Conservation (phyloP, 1,139 yeast species). For the Scheffersomyces segobiensis region DNA sequence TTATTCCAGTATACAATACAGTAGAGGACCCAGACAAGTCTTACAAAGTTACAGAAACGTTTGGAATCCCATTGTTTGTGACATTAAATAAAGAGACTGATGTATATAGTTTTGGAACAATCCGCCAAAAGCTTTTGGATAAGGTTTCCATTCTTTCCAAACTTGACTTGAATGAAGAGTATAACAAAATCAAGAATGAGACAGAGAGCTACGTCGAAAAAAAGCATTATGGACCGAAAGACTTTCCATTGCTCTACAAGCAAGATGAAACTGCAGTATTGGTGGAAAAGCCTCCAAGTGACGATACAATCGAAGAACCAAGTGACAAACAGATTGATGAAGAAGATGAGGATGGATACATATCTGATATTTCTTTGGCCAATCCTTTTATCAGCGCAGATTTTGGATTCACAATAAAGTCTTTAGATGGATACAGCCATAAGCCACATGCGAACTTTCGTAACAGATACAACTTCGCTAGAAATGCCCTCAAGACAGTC, state of each 20-base stretch:
- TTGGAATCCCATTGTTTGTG: conserved; percentile 78
- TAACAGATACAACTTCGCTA: conserved; percentile 7
- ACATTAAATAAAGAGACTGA: conserved; percentile 51
- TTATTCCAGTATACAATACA: conserved; percentile 71
- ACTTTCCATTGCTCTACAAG: conserved; percentile 31
- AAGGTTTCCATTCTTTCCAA: conserved; percentile 25
- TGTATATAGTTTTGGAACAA: conserved; percentile 48
- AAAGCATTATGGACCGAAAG: conserved; percentile 27
- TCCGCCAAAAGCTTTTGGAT: conserved; percentile 58
- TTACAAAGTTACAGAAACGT: conserved; percentile 38
- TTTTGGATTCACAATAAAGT: conserved; percentile 51
- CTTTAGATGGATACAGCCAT: conserved; percentile 7
- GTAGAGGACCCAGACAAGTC: conserved; percentile 43
- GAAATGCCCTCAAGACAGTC: conserved; percentile 3
- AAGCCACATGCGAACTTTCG: conserved; percentile 14
- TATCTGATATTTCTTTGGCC: conserved; percentile 53
- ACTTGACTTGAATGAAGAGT: conserved; percentile 25
- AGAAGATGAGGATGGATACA: conserved; percentile 31
- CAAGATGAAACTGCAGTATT: background rate
- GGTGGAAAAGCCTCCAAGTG: background rate
- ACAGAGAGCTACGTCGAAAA: conserved; percentile 10
- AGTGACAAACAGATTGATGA: conserved; percentile 11
- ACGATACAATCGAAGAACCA: background rate
- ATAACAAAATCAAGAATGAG: conserved; percentile 17
- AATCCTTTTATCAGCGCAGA: conserved; percentile 52